Evolutionary conservation across 371 early-diverging fungal species (phyloP).

Genomic region (Mucor piriformis): DNA sequence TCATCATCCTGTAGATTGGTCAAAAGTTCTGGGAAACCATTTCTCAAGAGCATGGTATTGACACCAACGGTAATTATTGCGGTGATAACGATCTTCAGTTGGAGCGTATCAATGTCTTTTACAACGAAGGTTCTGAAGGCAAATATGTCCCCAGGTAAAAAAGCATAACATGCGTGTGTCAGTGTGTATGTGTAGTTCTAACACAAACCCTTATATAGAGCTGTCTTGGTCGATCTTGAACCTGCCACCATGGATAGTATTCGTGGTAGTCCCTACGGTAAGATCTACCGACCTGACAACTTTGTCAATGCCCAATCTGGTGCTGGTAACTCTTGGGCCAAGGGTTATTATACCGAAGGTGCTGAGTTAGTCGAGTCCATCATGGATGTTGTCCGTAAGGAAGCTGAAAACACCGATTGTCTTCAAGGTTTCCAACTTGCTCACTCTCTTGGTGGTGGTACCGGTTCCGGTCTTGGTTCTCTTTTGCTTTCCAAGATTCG

Average conservation of each 20-base stretch:
- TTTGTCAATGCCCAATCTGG: slow-evolving; percentile 89
- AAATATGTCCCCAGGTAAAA: slow-evolving; percentile 80
- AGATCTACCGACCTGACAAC: slow-evolving; percentile 90
- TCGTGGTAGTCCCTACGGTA: slow-evolving; percentile 73
- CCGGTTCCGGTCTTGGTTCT: slow-evolving; percentile 92
- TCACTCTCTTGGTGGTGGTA: slow-evolving; percentile 93
- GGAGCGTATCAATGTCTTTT: slow-evolving; percentile 98
- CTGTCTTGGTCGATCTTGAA: slow-evolving; percentile 96
- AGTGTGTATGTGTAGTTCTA: too few species aligned
- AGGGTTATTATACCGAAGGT: slow-evolving; percentile 94
- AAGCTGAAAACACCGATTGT: slow-evolving; percentile 87
- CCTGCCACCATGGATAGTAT: slow-evolving; percentile 99
- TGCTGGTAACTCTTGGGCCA: slow-evolving; percentile 96
- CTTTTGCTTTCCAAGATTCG: slow-evolving; percentile 89
- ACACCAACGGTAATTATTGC: slow-evolving; percentile 71
- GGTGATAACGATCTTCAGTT: slow-evolving; percentile 92
- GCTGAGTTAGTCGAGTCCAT: slow-evolving; percentile 89
- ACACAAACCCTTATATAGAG: too few species aligned
- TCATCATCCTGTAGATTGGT: slow-evolving; percentile 69
- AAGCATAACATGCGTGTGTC: not conserved
- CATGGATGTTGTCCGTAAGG: slow-evolving; percentile 87
- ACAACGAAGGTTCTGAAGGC: slow-evolving; percentile 86
- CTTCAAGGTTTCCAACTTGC: slow-evolving; percentile 91
- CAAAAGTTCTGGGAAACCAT: slow-evolving; percentile 96
- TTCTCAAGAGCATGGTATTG: slow-evolving; percentile 91